These are phyloP conservation scores for Oryza meridionalis DNA, from an alignment of 176 grass and related monocot species.

Conservation along the genomic window DNA sequence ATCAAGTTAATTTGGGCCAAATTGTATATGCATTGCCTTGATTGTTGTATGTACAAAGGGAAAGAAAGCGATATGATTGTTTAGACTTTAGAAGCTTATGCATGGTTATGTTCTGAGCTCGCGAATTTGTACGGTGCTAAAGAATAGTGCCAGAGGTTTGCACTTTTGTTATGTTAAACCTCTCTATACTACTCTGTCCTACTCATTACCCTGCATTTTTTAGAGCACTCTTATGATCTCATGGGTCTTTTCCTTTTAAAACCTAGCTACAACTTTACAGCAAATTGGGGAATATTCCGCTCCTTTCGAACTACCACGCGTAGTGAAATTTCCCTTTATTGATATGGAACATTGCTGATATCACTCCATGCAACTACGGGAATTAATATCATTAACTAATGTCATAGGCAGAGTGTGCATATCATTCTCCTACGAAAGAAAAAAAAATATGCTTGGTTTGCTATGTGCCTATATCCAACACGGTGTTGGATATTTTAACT, in stretches of 20 bases:
- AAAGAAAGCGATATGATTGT: constrained; percentile 3
- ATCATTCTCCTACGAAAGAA: neutral
- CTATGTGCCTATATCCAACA: neutral
- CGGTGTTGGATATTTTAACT: no score
- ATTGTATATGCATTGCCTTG: neutral
- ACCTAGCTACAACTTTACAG: constrained; percentile 40
- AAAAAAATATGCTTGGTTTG: neutral
- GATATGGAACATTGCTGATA: neutral
- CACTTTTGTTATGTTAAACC: constrained; percentile 24
- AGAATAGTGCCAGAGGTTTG: constrained; percentile 6
- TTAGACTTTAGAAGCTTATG: neutral
- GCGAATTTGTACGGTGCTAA: neutral
- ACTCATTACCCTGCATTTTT: constrained; percentile 33
- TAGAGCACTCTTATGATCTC: neutral
- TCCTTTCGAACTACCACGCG: constrained; percentile 8
- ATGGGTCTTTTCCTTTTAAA: constrained; percentile 14
- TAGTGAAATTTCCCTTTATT: constrained; percentile 2
- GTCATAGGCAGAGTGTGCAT: neutral
- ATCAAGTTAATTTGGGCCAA: constrained; percentile 22
- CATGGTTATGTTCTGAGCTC: neutral
- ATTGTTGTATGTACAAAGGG: neutral
- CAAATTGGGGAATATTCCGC: constrained; percentile 41
- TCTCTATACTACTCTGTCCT: constrained; percentile 5
- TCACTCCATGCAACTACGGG: neutral
- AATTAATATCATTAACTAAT: neutral